Conservation (phyloP, 2,329 filamentous ascomycete genomes). For the Fusarium virguliforme region DNA sequence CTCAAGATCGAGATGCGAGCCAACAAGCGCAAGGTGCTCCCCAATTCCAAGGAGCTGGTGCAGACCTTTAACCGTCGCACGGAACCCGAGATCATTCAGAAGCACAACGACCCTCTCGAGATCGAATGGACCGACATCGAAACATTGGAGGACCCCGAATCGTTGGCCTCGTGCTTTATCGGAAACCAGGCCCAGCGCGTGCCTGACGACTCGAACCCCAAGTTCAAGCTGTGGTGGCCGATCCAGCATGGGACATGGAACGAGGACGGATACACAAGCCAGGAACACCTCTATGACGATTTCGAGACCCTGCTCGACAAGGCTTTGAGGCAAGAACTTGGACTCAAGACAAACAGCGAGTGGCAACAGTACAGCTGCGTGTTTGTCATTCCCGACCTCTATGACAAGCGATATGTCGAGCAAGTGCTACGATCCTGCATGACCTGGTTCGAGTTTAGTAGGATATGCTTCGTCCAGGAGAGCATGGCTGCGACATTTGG, state of each 20-base stretch:
- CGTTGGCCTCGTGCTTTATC: constrained; percentile 77
- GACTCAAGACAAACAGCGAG: constrained; percentile 81
- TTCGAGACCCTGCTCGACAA: constrained; percentile 90
- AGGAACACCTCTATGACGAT: constrained; percentile 87
- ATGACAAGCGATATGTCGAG: constrained; percentile 94
- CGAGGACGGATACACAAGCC: constrained; percentile 87
- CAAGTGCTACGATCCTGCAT: constrained; percentile 88
- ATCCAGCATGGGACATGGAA: constrained; percentile 90
- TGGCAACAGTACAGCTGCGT: constrained; percentile 95
- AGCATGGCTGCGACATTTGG: constrained; percentile 95
- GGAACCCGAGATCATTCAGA: constrained; percentile 87
- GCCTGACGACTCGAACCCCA: constrained; percentile 88
- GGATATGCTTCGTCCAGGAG: constrained; percentile 95
- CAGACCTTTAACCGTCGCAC: constrained; percentile 93
- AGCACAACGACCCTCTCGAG: constrained; percentile 94
- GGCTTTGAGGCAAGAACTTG: constrained; percentile 88
- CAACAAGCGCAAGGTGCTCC: constrained; percentile 94
- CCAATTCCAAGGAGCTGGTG: constrained; percentile 97
- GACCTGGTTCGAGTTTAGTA: constrained; percentile 89
- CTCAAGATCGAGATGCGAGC: constrained; percentile 91
- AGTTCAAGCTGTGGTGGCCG: constrained; percentile 95
- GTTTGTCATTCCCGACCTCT: constrained; percentile 96
- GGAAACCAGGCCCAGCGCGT: constrained; percentile 88
- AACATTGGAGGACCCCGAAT: constrained; percentile 75
- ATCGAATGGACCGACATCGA: constrained; percentile 95